Evolutionary conservation across 352 stramenopile species (phyloP).

Genomic region (Phytophthora macrochlamydospora): DNA sequence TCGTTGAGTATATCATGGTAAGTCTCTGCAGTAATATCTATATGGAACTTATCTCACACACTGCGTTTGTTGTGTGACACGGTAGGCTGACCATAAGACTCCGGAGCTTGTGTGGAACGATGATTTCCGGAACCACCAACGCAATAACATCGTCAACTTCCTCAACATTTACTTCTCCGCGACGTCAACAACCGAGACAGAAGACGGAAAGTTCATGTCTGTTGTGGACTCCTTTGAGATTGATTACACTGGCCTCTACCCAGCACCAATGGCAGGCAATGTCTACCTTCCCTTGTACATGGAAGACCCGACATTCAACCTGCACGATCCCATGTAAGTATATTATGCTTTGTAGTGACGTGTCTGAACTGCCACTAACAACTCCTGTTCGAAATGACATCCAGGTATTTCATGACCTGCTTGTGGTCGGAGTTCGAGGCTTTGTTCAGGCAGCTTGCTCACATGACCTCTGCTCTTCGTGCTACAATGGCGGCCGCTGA

Average conservation of each 20-base stretch:
- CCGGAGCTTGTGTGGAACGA: slow-evolving; percentile 95
- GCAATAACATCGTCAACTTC: slow-evolving; percentile 69
- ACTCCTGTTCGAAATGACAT: not conserved
- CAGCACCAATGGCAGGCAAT: slow-evolving; percentile 77
- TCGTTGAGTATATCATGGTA: slow-evolving; percentile 70
- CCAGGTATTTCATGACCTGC: slow-evolving; percentile 78
- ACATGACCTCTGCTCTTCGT: slow-evolving; percentile 66
- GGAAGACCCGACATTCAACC: slow-evolving; percentile 91
- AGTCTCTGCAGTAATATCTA: not conserved
- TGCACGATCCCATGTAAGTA: slow-evolving; percentile 91
- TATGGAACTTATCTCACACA: slow-evolving; percentile 5
- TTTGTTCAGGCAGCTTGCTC: slow-evolving; percentile 67
- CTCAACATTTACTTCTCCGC: slow-evolving; percentile 81
- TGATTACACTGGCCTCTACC: slow-evolving; percentile 77
- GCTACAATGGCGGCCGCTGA: slow-evolving; percentile 69
- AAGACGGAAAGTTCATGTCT: slow-evolving; percentile 41
- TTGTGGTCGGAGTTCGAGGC: slow-evolving; percentile 84
- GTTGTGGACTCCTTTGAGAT: slow-evolving; percentile 67
- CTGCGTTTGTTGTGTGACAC: slow-evolving; percentile 25
- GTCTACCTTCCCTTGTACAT: slow-evolving; percentile 94
- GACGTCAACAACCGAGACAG: slow-evolving; percentile 48
- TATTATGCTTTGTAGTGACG: not conserved
- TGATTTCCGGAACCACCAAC: slow-evolving; percentile 85
- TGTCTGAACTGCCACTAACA: not conserved
- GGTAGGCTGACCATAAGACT: slow-evolving; percentile 90